Percentiles rank a stretch among this genome's conserved stretches.
phyloP scores from a whole-genome alignment of 2,329 filamentous ascomycete genomes.

The Purpureocillium takamizusanense region DNA sequence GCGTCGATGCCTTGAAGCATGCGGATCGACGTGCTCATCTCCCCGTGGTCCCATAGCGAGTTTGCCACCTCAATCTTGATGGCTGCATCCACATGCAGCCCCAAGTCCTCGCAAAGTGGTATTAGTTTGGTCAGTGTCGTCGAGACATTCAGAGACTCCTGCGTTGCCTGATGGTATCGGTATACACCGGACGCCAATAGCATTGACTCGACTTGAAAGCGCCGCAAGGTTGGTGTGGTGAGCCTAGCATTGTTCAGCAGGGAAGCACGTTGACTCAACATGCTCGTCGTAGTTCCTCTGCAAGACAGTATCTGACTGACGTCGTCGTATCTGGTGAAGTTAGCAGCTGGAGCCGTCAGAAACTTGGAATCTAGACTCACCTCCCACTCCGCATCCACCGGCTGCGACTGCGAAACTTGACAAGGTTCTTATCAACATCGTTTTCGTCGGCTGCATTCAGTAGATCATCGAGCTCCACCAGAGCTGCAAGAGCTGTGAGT shows the following conservation, averaged over 20 bases:
- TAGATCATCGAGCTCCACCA: constrained; percentile 77
- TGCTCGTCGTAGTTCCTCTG: constrained; percentile 72
- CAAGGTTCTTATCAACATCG: constrained; percentile 53
- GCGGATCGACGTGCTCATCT: constrained; percentile 78
- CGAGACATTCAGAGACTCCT: constrained; percentile 80
- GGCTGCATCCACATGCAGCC: constrained; percentile 66
- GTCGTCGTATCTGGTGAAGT: constrained; percentile 54
- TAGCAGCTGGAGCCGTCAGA: constrained; percentile 1
- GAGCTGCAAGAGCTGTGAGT: constrained; percentile 56
- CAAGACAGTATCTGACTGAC: constrained; percentile 74
- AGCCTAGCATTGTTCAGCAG: constrained; percentile 54
- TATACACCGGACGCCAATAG: constrained; percentile 67
- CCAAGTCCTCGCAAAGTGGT: constrained; percentile 57
- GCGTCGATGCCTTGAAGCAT: constrained; percentile 70
- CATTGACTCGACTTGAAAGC: constrained; percentile 69
- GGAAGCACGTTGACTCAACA: constrained; percentile 61
- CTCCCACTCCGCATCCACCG: constrained; percentile 76
- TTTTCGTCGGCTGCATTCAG: constrained; percentile 49
- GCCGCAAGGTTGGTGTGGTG: constrained; percentile 52
- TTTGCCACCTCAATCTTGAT: constrained; percentile 77
- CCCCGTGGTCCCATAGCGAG: constrained; percentile 89
- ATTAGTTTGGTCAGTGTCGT: constrained; percentile 75
- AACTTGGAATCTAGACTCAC: constrained; percentile 34
- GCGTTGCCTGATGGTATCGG: constrained; percentile 69
- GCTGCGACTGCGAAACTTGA: constrained; percentile 54